Evolutionary conservation across 345 rosid species (phyloP), one percentile per base, ranked within the genome.

Genomic region (Aurinia saxatilis): DNA sequence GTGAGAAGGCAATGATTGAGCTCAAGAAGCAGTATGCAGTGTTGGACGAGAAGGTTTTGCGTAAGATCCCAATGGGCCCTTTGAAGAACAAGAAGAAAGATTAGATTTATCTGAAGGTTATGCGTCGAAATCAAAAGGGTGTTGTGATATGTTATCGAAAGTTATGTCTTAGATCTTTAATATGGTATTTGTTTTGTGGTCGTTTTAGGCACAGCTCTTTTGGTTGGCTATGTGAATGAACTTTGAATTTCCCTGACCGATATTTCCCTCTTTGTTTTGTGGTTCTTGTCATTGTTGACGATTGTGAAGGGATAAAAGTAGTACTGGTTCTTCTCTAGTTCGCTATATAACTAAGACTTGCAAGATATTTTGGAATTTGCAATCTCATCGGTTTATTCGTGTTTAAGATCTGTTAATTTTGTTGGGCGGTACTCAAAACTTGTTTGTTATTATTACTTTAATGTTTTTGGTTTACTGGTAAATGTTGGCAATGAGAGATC

Each of bases 11-110:
- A 18, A 50, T 77, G 68, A 53, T 68, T 3, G 87, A 87, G 84
- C 60, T 87, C 68, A 93, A 81, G 86, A 93, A 81, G 80, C 96
- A 84, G 70, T 93, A 81, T 23, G 82, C 79, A 15, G 87, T 83
- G 19, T 70, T 93, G 51, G 89, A 90, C 58, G 84, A 71, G 33
- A 93, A 90, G 85, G 84, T 78, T 55, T 55, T 86, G 65, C 80
- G 90, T 58, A 88, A 84, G 79, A 80, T 93, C 57, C 95, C 95
- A 0, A 77, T 19, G 66, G 88, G 95, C 14, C 76, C 79, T 23
- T 63, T 77, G 79, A 84, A 83, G 67, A 87, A 42, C 68, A 89
- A 84, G 87, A 93, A 93, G 80, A 76, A 30, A 75, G 82, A 56
- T 41, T 90, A 88, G 78, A 53, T 66, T 41, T 57, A 53, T 29